Conservation (phyloP, 1,284 basidiomycete genomes). For the Ustilago vetiveriae region DNA sequence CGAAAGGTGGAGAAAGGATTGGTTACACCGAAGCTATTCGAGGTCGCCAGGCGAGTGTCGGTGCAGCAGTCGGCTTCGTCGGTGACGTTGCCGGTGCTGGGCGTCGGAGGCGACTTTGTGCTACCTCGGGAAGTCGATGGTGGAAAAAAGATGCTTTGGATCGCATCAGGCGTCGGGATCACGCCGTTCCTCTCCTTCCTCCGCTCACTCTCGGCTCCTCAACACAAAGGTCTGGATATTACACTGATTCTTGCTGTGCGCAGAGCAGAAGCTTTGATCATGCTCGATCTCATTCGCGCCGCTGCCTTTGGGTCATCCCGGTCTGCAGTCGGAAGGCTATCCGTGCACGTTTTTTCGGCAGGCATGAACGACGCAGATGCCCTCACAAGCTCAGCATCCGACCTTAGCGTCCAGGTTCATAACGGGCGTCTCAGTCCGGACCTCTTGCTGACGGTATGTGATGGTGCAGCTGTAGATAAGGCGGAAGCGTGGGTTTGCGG, state of each 20-base stretch:
- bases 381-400: neutral
- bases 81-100: conserved; percentile 22
- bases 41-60: neutral
- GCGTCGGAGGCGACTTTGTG: conserved; percentile 29
- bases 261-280: conserved; percentile 11
- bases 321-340: conserved; percentile 1
- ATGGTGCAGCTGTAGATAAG: neutral
- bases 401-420: conserved; percentile 6
- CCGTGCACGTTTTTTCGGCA: conserved; percentile 23
- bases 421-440: conserved; percentile 14
- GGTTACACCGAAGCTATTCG: conserved; percentile 33
- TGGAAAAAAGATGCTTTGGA: conserved; percentile 12
- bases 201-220: neutral
- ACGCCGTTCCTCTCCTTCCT: conserved; percentile 34
- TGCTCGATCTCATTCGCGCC: conserved; percentile 21
- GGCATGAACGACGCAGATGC: conserved; percentile 12
- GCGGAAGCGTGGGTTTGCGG: conserved; percentile 33
- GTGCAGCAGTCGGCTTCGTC: neutral
- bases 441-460: conserved; percentile 1
- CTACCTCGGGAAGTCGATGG: neutral
- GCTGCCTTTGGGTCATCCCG: neutral
- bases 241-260: conserved; percentile 21
- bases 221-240: neutral
- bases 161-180: conserved; percentile 25
- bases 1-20: conserved; percentile 16